A percentile compares a stretch with the other conserved stretches of the same genome.
phyloP scores from a whole-genome alignment of 768 basidiomycete genomes.

The Trametes coccinea region DNA sequence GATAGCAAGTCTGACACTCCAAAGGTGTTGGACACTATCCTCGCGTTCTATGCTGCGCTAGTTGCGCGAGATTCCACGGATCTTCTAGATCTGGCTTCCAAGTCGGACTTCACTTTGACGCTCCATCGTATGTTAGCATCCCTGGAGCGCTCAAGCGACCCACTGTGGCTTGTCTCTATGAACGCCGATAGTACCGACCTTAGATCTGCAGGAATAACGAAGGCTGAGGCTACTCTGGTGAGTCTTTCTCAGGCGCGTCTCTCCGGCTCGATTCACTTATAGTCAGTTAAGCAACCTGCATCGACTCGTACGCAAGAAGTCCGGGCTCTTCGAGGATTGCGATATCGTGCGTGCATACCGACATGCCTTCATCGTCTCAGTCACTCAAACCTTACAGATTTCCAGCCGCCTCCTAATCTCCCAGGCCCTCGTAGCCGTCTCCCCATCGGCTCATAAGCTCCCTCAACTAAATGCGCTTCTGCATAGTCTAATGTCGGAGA shows the following conservation, averaged over 20 bases:
- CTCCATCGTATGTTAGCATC: slow-evolving; percentile 29
- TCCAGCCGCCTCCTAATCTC: slow-evolving; percentile 57
- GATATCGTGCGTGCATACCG: slow-evolving; percentile 34
- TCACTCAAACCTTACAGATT: slow-evolving; percentile 37
- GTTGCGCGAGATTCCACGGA: slow-evolving; percentile 59
- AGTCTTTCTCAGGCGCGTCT: slow-evolving; percentile 24
- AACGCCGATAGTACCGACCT: slow-evolving; percentile 43
- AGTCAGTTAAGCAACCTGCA: slow-evolving; percentile 40
- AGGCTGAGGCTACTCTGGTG: slow-evolving; percentile 59
- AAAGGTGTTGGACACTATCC: slow-evolving; percentile 64
- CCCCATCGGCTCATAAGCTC: slow-evolving; percentile 43
- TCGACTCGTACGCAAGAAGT: slow-evolving; percentile 38
- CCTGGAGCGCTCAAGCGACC: slow-evolving; percentile 41
- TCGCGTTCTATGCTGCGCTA: slow-evolving; percentile 62
- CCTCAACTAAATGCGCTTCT: slow-evolving; percentile 34
- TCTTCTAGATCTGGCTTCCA: slow-evolving; percentile 53
- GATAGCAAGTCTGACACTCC: background rate
- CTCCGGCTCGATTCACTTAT: background rate
- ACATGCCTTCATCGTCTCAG: background rate
- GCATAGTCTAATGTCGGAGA: slow-evolving; percentile 37
- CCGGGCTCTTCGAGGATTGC: slow-evolving; percentile 28
- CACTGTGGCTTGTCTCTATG: slow-evolving; percentile 46
- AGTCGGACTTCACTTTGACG: slow-evolving; percentile 31
- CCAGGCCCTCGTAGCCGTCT: slow-evolving; percentile 48
- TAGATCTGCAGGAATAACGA: slow-evolving; percentile 52